phyloP scores from a whole-genome alignment of 306 rosid species.

The Gynostemma pentaphyllum region DNA sequence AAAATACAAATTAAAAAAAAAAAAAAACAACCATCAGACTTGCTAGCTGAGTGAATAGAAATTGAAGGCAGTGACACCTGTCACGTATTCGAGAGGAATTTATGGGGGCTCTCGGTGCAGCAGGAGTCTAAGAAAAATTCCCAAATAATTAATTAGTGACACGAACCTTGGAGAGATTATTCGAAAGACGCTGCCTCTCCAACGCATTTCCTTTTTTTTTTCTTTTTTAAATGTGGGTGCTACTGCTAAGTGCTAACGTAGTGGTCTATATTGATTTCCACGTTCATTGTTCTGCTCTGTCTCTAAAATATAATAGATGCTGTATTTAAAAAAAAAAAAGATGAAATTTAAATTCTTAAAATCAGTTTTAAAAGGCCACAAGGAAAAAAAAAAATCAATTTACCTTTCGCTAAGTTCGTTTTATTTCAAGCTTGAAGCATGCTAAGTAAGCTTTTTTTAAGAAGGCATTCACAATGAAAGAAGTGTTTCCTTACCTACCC shows the following conservation, averaged over 20 bases:
- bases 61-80: too few species aligned
- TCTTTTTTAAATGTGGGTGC: neutral
- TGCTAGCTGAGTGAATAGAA: too few species aligned
- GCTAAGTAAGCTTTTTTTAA: neutral
- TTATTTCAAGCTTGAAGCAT: neutral
- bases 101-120: too few species aligned
- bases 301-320: neutral
- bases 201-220: neutral
- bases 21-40: neutral
- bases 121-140: too few species aligned
- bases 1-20: neutral
- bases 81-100: too few species aligned
- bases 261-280: neutral
- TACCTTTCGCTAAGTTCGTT: neutral
- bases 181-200: too few species aligned
- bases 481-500: neutral
- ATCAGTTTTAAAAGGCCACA: neutral
- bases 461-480: neutral
- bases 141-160: too few species aligned
- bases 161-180: too few species aligned
- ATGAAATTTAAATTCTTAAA: neutral
- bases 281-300: neutral
- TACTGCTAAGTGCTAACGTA: slow-evolving; percentile 1
- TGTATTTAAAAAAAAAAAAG: neutral
- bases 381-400: neutral